Evolutionary conservation across 805 yeast genomes (phyloP), one percentile per base, ranked within the genome.

Genomic region (Saccharomycopsis schoenii): DNA sequence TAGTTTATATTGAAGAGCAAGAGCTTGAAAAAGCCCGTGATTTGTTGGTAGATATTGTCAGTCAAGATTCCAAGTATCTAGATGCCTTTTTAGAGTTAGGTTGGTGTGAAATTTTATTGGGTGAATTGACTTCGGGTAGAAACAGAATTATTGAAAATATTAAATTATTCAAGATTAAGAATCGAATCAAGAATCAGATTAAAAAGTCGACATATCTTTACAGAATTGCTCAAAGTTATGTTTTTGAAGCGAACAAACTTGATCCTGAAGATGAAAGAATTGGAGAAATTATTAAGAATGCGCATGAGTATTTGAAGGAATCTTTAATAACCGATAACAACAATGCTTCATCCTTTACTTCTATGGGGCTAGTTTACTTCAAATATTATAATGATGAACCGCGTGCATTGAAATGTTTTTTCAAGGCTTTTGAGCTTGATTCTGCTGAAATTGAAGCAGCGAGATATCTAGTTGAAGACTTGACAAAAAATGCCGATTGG

Each of bases 401-500:
- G 0, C 80, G 94, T 56, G 96, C 97, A 0, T 84, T 84, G 59
- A 90, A 89, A 69, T 91, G 97, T 71, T 93, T 86, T 70, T 83
- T 86, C 70, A 89, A 85, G 68, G 97, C 98, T 0, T 88, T 93
- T 69, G 97, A 93, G 68, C 73, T 93, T 37, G 94, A 91, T 71
- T 80, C 85, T 0, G 81, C 86, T 14, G 96, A 94, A 68, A 73
- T 87, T 9, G 74, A 72, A 1, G 89, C 99, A 1, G 96, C 96
- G 0, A 78, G 80, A 66, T 81, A 82, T 62, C 77, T 94, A 61
- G 89, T 89, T 4, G 78, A 80, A 29, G 84, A 83, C n/a, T 85
- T 90, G 66, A 78, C 96, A 1, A 73, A 75, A 2, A 74, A 77
- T 15, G 75, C 80, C 52, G 94, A 92, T 64, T 94, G 99, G 99